Conservation (phyloP, 2,329 filamentous ascomycete genomes). For the Aciculosporium take region DNA sequence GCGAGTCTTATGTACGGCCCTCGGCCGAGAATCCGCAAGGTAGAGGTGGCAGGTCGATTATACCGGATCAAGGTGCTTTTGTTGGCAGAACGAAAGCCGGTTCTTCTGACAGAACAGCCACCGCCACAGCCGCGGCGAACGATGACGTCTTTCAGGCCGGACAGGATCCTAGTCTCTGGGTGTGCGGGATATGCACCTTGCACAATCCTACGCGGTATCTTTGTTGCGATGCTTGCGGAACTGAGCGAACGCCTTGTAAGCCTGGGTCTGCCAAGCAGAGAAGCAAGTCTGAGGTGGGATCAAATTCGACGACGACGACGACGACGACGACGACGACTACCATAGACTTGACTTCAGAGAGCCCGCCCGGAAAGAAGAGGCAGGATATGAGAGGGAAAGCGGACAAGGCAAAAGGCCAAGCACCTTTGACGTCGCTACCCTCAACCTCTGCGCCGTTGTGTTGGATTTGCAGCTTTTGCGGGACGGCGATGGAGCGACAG, state of each 20-base stretch:
- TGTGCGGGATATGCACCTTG: conserved; percentile 41
- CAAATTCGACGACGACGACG: conserved; percentile 5
- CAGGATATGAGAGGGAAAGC: conserved; percentile 1
- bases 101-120: background rate
- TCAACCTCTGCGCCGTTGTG: conserved; percentile 14
- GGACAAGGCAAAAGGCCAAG: conserved; percentile 2
- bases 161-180: conserved; percentile 26
- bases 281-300: conserved; percentile 6
- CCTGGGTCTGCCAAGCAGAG: conserved; percentile 6
- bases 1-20: conserved; percentile 35
- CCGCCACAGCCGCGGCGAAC: background rate
- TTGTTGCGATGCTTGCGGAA: conserved; percentile 43
- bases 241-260: conserved; percentile 19
- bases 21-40: conserved; percentile 20
- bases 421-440: conserved; percentile 7
- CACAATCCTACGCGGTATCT: conserved; percentile 36
- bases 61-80: conserved; percentile 9
- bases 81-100: conserved; percentile 4
- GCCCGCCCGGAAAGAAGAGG: conserved; percentile 14
- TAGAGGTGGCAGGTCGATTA: conserved; percentile 18
- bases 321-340: conserved; percentile 6
- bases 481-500: conserved; percentile 34
- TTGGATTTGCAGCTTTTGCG: conserved; percentile 41
- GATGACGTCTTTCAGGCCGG: background rate
- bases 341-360: conserved; percentile 21